Evolutionary conservation across 148 eudicot species (phyloP).

Genomic region (Bassia scoparia): DNA sequence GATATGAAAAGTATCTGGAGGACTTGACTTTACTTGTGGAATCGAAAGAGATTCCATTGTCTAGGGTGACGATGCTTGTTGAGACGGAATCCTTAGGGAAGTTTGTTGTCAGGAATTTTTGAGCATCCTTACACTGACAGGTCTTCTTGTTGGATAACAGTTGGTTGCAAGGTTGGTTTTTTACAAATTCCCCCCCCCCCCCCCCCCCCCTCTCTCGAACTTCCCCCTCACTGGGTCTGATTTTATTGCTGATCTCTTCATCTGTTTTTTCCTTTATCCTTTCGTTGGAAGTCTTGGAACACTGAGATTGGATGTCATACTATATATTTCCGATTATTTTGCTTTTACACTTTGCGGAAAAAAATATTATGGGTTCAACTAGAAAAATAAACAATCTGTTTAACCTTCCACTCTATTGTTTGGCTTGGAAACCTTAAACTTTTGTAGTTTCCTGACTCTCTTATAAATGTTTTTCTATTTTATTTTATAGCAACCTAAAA

Average conservation of each 20-base stretch:
- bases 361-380: background rate
- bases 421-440: no score
- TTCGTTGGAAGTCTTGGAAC: background rate
- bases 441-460: no score
- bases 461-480: no score
- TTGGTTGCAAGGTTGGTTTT: conserved; percentile 86
- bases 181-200: no score
- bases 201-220: no score
- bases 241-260: background rate
- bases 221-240: background rate
- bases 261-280: background rate
- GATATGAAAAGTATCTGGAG: conserved; percentile 56
- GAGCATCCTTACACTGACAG: conserved; percentile 76
- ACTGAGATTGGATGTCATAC: background rate
- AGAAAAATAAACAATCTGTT: no score
- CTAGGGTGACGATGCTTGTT: conserved; percentile 91
- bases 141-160: conserved; percentile 59
- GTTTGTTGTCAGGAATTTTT: conserved; percentile 78
- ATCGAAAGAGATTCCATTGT: conserved; percentile 67
- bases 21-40: conserved; percentile 65
- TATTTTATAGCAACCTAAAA: no score
- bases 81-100: conserved; percentile 88
- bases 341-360: background rate
- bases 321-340: no score
- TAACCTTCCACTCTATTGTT: no score